Evolutionary conservation across 148 eudicot species (phyloP), one percentile per base, ranked within the genome.

Genomic region (Rhododendron griersonianum): DNA sequence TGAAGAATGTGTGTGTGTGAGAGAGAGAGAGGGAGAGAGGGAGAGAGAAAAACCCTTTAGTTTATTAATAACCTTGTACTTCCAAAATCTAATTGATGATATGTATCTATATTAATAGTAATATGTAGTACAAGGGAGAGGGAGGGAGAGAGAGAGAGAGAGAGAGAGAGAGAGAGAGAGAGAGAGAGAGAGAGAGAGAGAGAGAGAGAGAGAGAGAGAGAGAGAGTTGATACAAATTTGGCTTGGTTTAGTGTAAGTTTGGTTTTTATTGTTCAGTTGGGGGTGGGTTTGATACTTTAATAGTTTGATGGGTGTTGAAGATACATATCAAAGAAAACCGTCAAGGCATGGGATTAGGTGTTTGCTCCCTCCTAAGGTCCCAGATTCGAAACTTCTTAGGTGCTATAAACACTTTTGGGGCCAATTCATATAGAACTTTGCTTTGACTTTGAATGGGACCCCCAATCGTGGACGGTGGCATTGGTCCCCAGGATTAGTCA

Each of bases 121-220:
- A n/a, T n/a, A n/a, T n/a, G n/a, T n/a, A n/a, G n/a, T n/a, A n/a
- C n/a, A n/a, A n/a, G n/a, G n/a, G n/a, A n/a, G n/a, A n/a, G n/a
- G n/a, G n/a, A n/a, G n/a, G n/a, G n/a, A n/a, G n/a, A n/a, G n/a
- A n/a, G n/a, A n/a, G n/a, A n/a, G n/a, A n/a, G n/a, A n/a, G n/a
- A n/a, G n/a, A n/a, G n/a, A n/a, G n/a, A n/a, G n/a, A n/a, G n/a
- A n/a, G n/a, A n/a, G n/a, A n/a, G n/a, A 10, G 83, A 16, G 48
- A 16, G 44, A 39, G 50, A 77, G 80, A 78, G 81, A 77, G 81
- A 78, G 81, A 78, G 81, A 44, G 53, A 23, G 81, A 78, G 81
- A 78, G 81, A 45, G 53, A 23, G 21, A 55, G 48, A 16, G 44
- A 39, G 50, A 39, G 47, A 18, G 79, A 75, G 79, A 37, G 30